Conservation (phyloP, 2,329 filamentous ascomycete species). For the Scleromitrula shiraiana region DNA sequence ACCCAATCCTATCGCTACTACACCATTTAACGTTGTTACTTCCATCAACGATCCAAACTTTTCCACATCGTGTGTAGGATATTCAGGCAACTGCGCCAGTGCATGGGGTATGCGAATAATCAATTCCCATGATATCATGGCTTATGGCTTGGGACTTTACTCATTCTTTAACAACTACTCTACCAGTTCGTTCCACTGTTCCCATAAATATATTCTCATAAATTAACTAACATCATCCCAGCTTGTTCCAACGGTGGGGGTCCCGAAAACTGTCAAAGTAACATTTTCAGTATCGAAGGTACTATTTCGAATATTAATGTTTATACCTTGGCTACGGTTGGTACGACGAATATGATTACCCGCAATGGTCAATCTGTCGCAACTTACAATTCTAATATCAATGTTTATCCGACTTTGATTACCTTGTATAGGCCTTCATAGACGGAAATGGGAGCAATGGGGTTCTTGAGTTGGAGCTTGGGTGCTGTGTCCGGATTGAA, state of each 20-base stretch:
- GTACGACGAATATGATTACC: conserved; percentile 19
- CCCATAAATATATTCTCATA: not conserved
- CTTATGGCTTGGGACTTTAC: conserved; percentile 49
- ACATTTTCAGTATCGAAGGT: conserved; percentile 20
- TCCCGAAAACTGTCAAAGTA: conserved; percentile 18
- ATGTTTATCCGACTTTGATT: conserved; percentile 10
- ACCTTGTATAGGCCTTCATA: conserved; percentile 2
- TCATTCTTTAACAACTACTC: conserved; percentile 52
- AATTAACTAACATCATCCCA: conserved; percentile 4
- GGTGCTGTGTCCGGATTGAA: too few species aligned
- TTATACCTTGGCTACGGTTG: conserved; percentile 19
- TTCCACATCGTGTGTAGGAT: conserved; percentile 32
- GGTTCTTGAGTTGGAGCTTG: not conserved
- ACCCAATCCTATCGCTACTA: conserved; percentile 49
- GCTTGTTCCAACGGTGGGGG: conserved; percentile 11
- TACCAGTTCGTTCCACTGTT: conserved; percentile 10
- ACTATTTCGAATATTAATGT: conserved; percentile 14
- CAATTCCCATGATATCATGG: conserved; percentile 37
- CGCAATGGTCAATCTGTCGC: conserved; percentile 12
- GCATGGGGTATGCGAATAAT: conserved; percentile 60
- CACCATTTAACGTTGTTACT: conserved; percentile 49
- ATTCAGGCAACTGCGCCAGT: conserved; percentile 39
- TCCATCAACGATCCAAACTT: conserved; percentile 44
- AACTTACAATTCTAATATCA: conserved; percentile 14
- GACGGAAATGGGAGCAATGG: too few species aligned